Conservation (phyloP, 2,329 filamentous ascomycete species). For the Colletotrichum cuscutae region DNA sequence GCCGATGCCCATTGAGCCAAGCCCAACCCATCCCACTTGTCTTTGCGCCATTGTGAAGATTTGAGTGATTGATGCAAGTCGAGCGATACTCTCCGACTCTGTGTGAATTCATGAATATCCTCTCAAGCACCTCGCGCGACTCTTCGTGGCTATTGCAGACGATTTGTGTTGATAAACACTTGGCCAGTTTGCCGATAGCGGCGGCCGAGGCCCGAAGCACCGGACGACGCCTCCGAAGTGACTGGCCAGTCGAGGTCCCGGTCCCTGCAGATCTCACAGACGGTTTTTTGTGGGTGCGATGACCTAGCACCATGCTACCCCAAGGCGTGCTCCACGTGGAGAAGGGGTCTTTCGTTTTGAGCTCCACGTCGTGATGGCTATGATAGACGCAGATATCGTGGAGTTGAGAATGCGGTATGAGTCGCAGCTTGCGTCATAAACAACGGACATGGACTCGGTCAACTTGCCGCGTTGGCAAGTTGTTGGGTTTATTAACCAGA, state of each 20-base stretch:
- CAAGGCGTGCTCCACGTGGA: conserved; percentile 24
- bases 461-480: not conserved
- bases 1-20: conserved; percentile 54
- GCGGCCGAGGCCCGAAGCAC: conserved; percentile 6
- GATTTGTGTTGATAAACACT: not conserved
- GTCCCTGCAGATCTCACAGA: conserved; percentile 19
- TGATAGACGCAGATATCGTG: not conserved
- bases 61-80: not conserved
- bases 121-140: too few species aligned
- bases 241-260: not conserved
- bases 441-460: not conserved
- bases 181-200: not conserved
- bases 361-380: conserved; percentile 13
- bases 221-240: conserved; percentile 15
- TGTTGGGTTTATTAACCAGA: not conserved
- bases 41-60: not conserved
- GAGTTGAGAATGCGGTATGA: not conserved
- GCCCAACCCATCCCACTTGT: conserved; percentile 40
- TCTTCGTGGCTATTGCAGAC: not conserved
- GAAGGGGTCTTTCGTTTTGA: conserved; percentile 2
- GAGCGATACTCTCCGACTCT: not conserved
- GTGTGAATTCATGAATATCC: too few species aligned
- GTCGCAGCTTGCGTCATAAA: not conserved
- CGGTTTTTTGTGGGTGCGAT: conserved; percentile 3
- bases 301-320: not conserved